These are phyloP conservation scores for Hansenula lynferdii DNA, from an alignment of 1,139 yeast species.

Conservation along the genomic window DNA sequence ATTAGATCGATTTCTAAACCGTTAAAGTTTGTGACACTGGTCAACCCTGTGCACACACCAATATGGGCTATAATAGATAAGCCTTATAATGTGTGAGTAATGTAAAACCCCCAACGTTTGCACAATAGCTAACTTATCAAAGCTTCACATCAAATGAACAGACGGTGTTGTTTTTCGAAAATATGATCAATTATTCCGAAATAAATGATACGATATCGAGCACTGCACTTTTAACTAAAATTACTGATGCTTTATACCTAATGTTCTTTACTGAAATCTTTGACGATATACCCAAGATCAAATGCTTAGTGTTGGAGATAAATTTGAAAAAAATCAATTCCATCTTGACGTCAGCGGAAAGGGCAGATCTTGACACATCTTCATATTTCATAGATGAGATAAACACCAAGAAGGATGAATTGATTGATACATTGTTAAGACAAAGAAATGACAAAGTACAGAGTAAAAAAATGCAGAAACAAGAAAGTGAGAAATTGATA, in stretches of 20 bases:
- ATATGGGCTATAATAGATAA: conserved; percentile 22
- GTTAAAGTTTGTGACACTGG: conserved; percentile 12
- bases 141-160: conserved; percentile 16
- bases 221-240: conserved; percentile 12
- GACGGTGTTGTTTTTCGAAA: conserved; percentile 10
- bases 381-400: conserved; percentile 18
- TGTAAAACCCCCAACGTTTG: too few species aligned
- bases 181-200: conserved; percentile 13
- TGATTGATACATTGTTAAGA: conserved; percentile 17
- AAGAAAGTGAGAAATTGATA: conserved; percentile 8
- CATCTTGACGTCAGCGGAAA: conserved; percentile 5
- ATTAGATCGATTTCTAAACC: conserved; percentile 5
- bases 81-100: conserved; percentile 21
- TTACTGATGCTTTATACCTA: conserved; percentile 9
- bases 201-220: conserved; percentile 6
- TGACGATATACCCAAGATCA: conserved; percentile 7
- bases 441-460: conserved; percentile 11
- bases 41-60: conserved; percentile 18
- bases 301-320: conserved; percentile 16
- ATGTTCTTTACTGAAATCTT: conserved; percentile 16
- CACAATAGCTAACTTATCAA: neutral
- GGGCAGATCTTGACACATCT: neutral
- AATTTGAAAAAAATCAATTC: conserved; percentile 7
- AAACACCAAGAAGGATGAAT: conserved; percentile 13
- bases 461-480: conserved; percentile 13